phyloP scores from a whole-genome alignment of 164 flowering plant genomes.

The Tinospora cordifolia region DNA sequence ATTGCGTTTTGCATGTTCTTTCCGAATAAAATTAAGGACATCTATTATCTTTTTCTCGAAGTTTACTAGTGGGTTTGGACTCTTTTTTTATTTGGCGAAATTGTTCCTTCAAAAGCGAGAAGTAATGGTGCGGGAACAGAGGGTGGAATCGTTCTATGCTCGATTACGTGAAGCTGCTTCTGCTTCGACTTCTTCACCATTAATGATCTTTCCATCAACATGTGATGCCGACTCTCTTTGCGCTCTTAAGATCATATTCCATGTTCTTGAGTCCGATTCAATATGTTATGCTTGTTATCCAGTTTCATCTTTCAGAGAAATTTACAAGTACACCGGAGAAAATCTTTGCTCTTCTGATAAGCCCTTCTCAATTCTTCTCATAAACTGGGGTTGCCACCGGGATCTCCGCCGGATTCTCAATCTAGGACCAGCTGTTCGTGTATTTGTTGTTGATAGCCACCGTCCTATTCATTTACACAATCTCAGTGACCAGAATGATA shows the following conservation, averaged over 20 bases:
- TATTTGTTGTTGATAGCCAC: conserved; percentile 86
- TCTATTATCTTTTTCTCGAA: no score
- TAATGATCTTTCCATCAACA: conserved; percentile 78
- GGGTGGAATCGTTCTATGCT: conserved; percentile 56
- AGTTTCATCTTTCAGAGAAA: conserved; percentile 69
- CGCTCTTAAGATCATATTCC: conserved; percentile 59
- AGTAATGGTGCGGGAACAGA: conserved; percentile 68
- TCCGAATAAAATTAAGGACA: neutral
- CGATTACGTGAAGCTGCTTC: conserved; percentile 51
- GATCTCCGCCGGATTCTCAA: conserved; percentile 48
- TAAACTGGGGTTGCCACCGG: conserved; percentile 94
- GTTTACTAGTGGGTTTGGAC: no score
- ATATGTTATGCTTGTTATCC: conserved; percentile 77
- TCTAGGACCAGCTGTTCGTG: conserved; percentile 47
- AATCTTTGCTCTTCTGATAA: conserved; percentile 29
- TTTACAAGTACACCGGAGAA: conserved; percentile 53
- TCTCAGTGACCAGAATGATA: conserved; percentile 51
- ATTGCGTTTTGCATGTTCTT: neutral
- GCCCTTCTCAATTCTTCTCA: conserved; percentile 54
- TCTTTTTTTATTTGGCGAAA: no score
- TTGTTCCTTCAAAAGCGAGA: conserved; percentile 8
- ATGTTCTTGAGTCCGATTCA: conserved; percentile 69
- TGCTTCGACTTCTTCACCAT: conserved; percentile 49
- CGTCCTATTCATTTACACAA: conserved; percentile 88
- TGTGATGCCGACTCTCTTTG: conserved; percentile 88